Evolutionary conservation across 139 green algal species (phyloP).

Genomic region (Klebsormidium nitens): DNA sequence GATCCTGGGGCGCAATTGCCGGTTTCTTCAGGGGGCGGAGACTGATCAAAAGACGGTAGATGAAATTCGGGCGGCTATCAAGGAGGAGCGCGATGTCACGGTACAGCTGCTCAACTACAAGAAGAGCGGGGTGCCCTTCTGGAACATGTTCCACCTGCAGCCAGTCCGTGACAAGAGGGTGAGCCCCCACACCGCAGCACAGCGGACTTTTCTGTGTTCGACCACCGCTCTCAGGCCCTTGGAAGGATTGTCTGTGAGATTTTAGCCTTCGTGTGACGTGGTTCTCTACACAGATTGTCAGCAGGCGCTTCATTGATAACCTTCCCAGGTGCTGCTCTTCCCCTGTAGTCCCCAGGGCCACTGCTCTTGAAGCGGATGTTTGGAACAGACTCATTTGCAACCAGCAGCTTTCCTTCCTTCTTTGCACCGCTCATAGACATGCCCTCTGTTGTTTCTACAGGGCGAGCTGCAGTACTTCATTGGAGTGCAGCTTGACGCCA

Average conservation of each 20-base stretch:
- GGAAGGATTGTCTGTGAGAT: no score
- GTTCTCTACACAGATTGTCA: no score
- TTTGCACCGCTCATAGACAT: not conserved
- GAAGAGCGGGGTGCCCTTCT: conserved; percentile 66
- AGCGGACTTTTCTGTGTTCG: no score
- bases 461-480: conserved; percentile 82
- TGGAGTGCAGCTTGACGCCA: conserved; percentile 80
- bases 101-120: conserved; percentile 93
- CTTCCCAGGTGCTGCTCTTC: no score
- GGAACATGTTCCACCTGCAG: conserved; percentile 97
- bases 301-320: no score
- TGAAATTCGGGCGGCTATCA: conserved; percentile 72
- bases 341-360: no score
- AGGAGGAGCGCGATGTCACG: conserved; percentile 55
- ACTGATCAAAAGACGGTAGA: conserved; percentile 82
- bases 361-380: no score
- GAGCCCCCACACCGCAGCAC: no score
- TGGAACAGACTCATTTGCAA: no score
- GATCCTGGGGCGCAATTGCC: conserved; percentile 91
- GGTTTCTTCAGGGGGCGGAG: conserved; percentile 90
- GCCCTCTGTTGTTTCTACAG: conserved; percentile 27
- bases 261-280: no score
- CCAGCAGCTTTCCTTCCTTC: no score
- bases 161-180: conserved; percentile 59
- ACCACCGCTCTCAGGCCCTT: no score